Conservation (phyloP, 371 early-diverging fungal genomes). For the Mortierella sp. region DNA sequence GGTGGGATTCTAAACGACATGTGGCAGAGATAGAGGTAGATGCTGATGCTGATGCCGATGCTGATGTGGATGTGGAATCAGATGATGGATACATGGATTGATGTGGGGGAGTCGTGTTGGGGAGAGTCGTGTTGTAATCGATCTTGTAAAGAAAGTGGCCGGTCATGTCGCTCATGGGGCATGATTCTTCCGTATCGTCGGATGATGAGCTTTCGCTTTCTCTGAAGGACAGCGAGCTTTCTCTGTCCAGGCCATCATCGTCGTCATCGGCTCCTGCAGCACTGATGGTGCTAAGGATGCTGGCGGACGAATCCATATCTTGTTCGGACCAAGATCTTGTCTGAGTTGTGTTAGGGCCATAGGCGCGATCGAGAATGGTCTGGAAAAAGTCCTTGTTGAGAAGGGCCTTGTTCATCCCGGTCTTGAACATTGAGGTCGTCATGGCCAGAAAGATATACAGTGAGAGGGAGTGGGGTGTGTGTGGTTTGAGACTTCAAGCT, state of each 20-base stretch:
- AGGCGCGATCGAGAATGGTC: constrained; percentile 42
- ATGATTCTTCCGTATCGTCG: constrained; percentile 10
- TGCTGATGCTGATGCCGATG: background rate
- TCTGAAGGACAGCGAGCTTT: background rate
- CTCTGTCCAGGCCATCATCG: constrained; percentile 5
- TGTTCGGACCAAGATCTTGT: constrained; percentile 36
- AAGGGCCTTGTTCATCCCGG: constrained; percentile 49
- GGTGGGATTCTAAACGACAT: constrained; percentile 9
- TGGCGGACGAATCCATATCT: constrained; percentile 44
- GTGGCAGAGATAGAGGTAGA: constrained; percentile 22
- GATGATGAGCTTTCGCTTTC: background rate
- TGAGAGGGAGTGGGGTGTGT: no score
- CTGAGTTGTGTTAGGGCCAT: constrained; percentile 22
- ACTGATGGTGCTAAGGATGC: constrained; percentile 52
- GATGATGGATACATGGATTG: constrained; percentile 10
- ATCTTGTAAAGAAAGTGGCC: constrained; percentile 49
- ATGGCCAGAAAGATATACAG: constrained; percentile 6
- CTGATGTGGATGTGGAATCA: background rate
- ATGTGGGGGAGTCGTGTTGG: background rate
- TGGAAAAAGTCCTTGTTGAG: constrained; percentile 51
- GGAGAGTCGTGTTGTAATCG: constrained; percentile 11
- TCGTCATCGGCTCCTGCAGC: constrained; percentile 40
- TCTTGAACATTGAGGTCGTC: constrained; percentile 55
- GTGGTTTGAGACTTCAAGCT: no score
- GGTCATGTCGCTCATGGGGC: constrained; percentile 51